Evolutionary conservation across 306 rosid species (phyloP).

Genomic region (Casuarina cunninghamiana): DNA sequence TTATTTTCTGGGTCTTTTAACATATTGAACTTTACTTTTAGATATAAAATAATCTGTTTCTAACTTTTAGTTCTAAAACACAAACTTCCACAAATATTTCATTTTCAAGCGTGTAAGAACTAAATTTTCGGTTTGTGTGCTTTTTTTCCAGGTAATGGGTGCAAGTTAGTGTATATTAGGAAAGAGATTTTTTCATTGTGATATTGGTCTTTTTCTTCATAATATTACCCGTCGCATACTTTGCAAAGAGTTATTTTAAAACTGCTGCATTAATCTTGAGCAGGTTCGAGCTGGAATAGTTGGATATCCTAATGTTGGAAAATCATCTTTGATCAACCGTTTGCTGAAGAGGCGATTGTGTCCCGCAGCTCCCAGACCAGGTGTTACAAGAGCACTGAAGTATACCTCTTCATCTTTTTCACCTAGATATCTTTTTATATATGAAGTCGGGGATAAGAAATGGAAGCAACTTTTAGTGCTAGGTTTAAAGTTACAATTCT

Average conservation of each 20-base stretch:
- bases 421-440: constrained; percentile 5
- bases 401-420: constrained; percentile 31
- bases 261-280: constrained; percentile 9
- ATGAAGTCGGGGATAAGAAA: constrained; percentile 9
- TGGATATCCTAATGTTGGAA: constrained; percentile 97
- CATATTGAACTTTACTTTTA: too few relatives aligned
- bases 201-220: constrained; percentile 6
- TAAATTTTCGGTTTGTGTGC: neutral
- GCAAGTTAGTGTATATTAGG: constrained; percentile 7
- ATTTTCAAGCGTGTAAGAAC: neutral
- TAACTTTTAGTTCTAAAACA: too few relatives aligned
- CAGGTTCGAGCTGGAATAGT: constrained; percentile 97
- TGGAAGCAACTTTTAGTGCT: neutral
- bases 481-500: neutral
- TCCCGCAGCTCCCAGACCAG: constrained; percentile 97
- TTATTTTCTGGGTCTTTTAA: too few relatives aligned
- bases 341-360: constrained; percentile 86
- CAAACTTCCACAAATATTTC: neutral
- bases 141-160: too few relatives aligned
- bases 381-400: constrained; percentile 87
- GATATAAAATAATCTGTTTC: neutral
- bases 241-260: constrained; percentile 12
- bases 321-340: constrained; percentile 87
- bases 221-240: constrained; percentile 10
- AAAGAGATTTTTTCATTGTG: neutral